A percentile compares a stretch with the other conserved stretches of the same genome.
Conservation (phyloP, 1,139 yeast species). For the Yamadazyma atlantica region DNA sequence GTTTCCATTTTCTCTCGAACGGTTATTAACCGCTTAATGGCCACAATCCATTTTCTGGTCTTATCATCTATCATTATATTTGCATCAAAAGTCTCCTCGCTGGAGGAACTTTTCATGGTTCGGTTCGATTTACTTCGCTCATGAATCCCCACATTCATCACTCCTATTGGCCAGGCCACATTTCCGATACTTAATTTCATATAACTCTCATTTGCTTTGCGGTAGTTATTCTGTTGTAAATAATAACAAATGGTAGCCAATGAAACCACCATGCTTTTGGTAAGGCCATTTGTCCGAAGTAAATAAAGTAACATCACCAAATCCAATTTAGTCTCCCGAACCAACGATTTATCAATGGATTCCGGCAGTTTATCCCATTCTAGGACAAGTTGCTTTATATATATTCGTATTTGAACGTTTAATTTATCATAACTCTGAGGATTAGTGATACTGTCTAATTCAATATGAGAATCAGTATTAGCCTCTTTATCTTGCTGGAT, state of each 20-base stretch:
- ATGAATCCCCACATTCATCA: slow-evolving; percentile 77
- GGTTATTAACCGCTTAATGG: slow-evolving; percentile 68
- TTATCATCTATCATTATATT: slow-evolving; percentile 78
- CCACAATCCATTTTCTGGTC: slow-evolving; percentile 77
- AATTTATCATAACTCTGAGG: slow-evolving; percentile 27
- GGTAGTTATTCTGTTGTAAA: slow-evolving; percentile 54
- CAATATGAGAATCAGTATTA: slow-evolving; percentile 25
- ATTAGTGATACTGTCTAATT: slow-evolving; percentile 35
- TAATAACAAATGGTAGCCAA: slow-evolving; percentile 61
- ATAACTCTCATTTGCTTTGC: slow-evolving; percentile 67
- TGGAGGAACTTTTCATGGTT: slow-evolving; percentile 23
- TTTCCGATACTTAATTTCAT: slow-evolving; percentile 80
- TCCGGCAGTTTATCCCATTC: slow-evolving; percentile 41
- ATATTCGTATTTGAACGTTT: slow-evolving; percentile 46
- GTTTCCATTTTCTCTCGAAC: slow-evolving; percentile 37
- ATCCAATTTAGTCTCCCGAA: slow-evolving; percentile 58
- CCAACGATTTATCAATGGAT: slow-evolving; percentile 16
- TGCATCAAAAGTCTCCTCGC: slow-evolving; percentile 28
- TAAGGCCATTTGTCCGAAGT: slow-evolving; percentile 49
- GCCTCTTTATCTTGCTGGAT: slow-evolving; percentile 17
- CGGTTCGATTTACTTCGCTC: slow-evolving; percentile 56
- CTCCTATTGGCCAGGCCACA: slow-evolving; percentile 93
- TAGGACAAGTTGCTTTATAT: slow-evolving; percentile 44
- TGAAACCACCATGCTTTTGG: slow-evolving; percentile 48
- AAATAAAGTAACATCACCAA: slow-evolving; percentile 60